Evolutionary conservation across 805 yeast genomes (phyloP).

Genomic region (Kodamaea leandrae): DNA sequence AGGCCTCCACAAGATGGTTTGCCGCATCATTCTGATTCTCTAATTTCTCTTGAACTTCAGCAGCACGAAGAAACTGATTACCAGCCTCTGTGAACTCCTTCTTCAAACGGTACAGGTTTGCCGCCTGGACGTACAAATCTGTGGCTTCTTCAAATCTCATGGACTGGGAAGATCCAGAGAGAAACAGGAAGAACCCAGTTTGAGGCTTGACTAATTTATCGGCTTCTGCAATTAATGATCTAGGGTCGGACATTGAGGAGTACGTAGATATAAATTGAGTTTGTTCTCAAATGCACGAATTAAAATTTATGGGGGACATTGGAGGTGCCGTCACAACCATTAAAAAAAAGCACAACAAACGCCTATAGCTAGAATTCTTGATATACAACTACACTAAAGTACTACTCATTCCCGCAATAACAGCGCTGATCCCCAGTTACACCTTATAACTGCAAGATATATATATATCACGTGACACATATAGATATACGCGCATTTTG

Average conservation of each 20-base stretch:
- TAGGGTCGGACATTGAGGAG: constrained; percentile 42
- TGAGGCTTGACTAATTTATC: constrained; percentile 52
- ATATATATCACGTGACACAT: neutral
- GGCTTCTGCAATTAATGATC: constrained; percentile 42
- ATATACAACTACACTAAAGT: too few relatives aligned
- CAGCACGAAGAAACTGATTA: constrained; percentile 79
- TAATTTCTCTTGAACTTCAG: constrained; percentile 70
- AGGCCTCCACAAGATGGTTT: constrained; percentile 84
- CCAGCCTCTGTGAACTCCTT: constrained; percentile 79
- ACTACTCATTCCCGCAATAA: too few relatives aligned
- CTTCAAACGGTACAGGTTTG: constrained; percentile 77
- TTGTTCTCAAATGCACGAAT: neutral
- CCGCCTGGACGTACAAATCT: constrained; percentile 88
- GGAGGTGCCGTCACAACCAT: too few relatives aligned
- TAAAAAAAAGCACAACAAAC: too few relatives aligned
- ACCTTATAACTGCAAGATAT: too few relatives aligned
- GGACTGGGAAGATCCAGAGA: constrained; percentile 62
- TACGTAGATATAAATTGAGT: neutral
- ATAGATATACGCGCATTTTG: neutral
- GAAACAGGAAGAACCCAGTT: constrained; percentile 62
- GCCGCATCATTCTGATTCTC: constrained; percentile 89
- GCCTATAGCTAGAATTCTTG: too few relatives aligned
- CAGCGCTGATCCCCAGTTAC: too few relatives aligned
- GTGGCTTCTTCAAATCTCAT: constrained; percentile 86
- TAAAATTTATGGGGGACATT: too few relatives aligned